phyloP scores from a whole-genome alignment of 805 yeast genomes.

The Dipodascus albidus region DNA sequence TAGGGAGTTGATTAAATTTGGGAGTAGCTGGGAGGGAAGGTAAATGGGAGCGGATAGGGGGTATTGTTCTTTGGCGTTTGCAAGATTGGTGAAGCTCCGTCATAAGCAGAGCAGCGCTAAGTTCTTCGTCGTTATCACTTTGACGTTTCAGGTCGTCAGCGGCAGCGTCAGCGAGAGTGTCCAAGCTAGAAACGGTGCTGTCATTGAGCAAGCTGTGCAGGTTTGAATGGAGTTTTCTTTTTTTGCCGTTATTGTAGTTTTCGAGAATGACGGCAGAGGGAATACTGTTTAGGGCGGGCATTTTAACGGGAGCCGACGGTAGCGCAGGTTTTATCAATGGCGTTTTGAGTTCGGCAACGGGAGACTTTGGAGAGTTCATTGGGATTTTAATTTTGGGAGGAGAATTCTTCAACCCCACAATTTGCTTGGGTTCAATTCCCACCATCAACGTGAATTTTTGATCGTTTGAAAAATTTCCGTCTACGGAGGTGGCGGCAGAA shows the following conservation, averaged over 20 bases:
- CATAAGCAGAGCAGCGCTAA: slow-evolving; percentile 16
- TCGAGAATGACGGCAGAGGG: no score
- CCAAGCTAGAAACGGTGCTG: background rate
- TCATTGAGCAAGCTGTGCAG: background rate
- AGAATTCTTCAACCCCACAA: background rate
- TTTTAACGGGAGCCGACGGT: background rate
- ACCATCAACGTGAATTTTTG: background rate
- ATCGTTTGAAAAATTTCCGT: background rate
- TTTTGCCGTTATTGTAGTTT: background rate
- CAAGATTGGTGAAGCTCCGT: slow-evolving; percentile 16
- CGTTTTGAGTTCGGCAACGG: background rate
- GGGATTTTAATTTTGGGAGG: background rate
- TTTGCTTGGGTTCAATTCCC: background rate
- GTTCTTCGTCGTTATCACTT: slow-evolving; percentile 10
- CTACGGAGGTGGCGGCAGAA: background rate
- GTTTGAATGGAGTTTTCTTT: background rate
- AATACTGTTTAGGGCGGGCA: background rate
- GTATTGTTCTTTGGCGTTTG: slow-evolving; percentile 3
- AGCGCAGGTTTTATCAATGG: background rate
- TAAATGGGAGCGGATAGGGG: background rate
- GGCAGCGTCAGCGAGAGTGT: background rate
- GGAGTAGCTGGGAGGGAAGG: slow-evolving; percentile 4
- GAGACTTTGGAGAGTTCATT: slow-evolving; percentile 1
- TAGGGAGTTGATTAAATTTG: slow-evolving; percentile 7
- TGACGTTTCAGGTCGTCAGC: background rate